Conservation (phyloP, 352 stramenopile genomes). For the Peronosclerospora sorghi region DNA sequence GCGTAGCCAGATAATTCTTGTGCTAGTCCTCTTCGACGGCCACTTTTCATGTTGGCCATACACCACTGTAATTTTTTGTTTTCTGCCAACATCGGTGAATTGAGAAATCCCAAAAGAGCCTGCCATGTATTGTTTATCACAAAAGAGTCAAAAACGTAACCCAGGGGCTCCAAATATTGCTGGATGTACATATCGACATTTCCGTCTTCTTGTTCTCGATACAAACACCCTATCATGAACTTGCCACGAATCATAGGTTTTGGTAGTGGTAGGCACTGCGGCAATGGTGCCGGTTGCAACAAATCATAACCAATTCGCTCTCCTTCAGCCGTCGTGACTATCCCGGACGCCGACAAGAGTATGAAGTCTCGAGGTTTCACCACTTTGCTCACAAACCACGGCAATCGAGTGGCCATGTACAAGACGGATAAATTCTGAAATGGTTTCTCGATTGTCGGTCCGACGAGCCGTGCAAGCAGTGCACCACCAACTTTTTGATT, state of each 20-base stretch:
- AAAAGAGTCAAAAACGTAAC: slow-evolving; percentile 18
- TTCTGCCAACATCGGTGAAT: slow-evolving; percentile 13
- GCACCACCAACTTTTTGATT: slow-evolving; percentile 22
- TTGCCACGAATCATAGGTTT: slow-evolving; percentile 24
- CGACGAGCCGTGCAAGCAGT: slow-evolving; percentile 43
- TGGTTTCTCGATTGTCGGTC: slow-evolving; percentile 23
- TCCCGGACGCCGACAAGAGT: slow-evolving; percentile 27
- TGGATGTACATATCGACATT: slow-evolving; percentile 27
- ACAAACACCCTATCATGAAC: slow-evolving; percentile 25
- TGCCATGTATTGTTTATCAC: slow-evolving; percentile 19
- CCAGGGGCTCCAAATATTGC: slow-evolving; percentile 20
- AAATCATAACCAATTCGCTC: slow-evolving; percentile 44
- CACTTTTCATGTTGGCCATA: slow-evolving; percentile 20
- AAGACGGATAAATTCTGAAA: slow-evolving; percentile 40
- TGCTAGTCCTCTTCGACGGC: slow-evolving; percentile 7
- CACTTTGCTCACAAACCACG: slow-evolving; percentile 31
- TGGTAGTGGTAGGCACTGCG: slow-evolving; percentile 11
- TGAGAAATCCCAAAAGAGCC: slow-evolving; percentile 16
- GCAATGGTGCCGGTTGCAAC: slow-evolving; percentile 35
- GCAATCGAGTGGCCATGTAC: slow-evolving; percentile 25
- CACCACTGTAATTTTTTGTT: slow-evolving; percentile 26
- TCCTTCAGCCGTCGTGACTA: slow-evolving; percentile 23
- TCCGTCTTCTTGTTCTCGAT: slow-evolving; percentile 19
- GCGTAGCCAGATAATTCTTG: slow-evolving; percentile 10
- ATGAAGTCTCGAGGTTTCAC: slow-evolving; percentile 35